Evolutionary conservation across 495 filamentous ascomycete genomes (phyloP).

Genomic region (Aspergillus nidulans): DNA sequence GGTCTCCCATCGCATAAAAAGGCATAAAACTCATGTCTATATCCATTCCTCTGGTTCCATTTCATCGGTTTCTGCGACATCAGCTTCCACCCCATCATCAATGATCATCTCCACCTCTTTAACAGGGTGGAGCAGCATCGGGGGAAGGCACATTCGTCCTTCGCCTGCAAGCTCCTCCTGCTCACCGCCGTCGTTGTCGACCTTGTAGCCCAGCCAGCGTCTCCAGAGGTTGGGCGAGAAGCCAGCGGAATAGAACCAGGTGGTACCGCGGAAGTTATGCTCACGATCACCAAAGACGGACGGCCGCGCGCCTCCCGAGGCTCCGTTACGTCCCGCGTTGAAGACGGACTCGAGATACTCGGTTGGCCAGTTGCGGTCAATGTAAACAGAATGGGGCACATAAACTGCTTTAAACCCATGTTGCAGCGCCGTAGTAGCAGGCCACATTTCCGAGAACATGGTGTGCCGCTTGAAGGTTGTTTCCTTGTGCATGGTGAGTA

Average conservation of each 20-base stretch:
- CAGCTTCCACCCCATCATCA: conserved; percentile 41
- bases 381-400: conserved; percentile 83
- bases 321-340: conserved; percentile 81
- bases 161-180: conserved; percentile 71
- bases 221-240: conserved; percentile 80
- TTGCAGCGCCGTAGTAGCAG: conserved; percentile 77
- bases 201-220: conserved; percentile 79
- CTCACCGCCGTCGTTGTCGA: conserved; percentile 84
- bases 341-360: conserved; percentile 75
- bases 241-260: conserved; percentile 92
- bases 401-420: conserved; percentile 95
- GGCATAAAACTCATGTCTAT: not conserved
- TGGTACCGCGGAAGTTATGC: conserved; percentile 83
- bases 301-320: conserved; percentile 65
- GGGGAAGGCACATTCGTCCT: conserved; percentile 89
- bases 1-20: not conserved
- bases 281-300: conserved; percentile 81
- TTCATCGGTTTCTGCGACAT: not conserved
- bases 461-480: conserved; percentile 74
- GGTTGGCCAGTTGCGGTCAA: conserved; percentile 86
- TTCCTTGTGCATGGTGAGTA: conserved; percentile 85
- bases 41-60: not conserved
- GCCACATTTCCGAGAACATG: conserved; percentile 97
- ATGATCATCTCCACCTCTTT: conserved; percentile 79
- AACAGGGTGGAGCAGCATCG: conserved; percentile 89